Evolutionary conservation across 441 rosid species (phyloP), one percentile per base, ranked within the genome.

Genomic region (Arabidopsis hybrid): DNA sequence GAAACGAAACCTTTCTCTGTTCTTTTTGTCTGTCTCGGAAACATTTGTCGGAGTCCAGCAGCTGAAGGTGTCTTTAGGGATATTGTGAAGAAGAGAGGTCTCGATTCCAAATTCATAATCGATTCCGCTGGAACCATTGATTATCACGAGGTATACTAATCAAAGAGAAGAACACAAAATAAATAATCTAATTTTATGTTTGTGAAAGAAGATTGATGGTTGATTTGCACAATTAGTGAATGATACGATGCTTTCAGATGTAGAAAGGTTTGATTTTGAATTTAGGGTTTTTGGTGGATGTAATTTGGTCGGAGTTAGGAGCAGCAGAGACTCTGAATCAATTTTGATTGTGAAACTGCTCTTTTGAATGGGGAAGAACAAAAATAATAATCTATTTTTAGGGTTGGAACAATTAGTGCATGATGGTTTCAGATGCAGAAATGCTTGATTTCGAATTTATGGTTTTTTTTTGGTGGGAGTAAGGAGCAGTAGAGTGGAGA

Each of bases 21-120:
- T 58, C 90, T 92, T 39, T 92, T 95, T 63, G 97, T 87, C 58
- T 91, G 97, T 77, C 84, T 88, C 3, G 99, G 99, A 39, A 92
- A 95, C 82, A 95, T 91, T 64, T 95, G 97, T 72, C 84, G 97
- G 47, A 95, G 99, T 79, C 97, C 97, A 60, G 96, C 97, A 69
- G 99, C 99, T 3, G 97, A 91, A 86, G 97, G 93, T 47, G 97
- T 95, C 65, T 91, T 95, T n/a, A 88, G 79, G 43, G 88, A 91
- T 73, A 77, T 91, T 63, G 97, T 95, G 39, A 87, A 84, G 68
- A 89, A 82, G 78, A 86, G 89, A 84, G 88, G 89, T 18, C 83
- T 91, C 8, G 84, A 83, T 18, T 84, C 92, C 72, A 77, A 82
- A 21, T 92, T 94, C 84, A 79, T 75, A 60, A 88, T 94, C 45